Evolutionary conservation across 139 green algal species (phyloP).

Genomic region (Pycnococcus provasolii): DNA sequence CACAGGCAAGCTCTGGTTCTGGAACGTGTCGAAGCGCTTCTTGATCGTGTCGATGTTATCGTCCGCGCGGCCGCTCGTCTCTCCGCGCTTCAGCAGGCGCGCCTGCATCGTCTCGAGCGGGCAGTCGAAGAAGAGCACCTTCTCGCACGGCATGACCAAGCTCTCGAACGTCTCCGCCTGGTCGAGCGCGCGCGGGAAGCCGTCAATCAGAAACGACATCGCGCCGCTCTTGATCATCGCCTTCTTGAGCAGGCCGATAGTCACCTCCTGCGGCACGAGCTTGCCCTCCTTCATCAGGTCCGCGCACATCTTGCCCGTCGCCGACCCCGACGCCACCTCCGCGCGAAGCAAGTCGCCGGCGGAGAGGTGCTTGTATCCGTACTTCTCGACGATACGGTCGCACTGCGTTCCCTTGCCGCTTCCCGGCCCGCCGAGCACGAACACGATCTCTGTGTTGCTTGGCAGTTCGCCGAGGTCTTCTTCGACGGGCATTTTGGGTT

Average conservation of each 20-base stretch:
- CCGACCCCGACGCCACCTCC: constrained; percentile 54
- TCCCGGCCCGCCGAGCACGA: constrained; percentile 65
- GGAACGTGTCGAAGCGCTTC: constrained; percentile 44
- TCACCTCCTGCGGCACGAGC: constrained; percentile 62
- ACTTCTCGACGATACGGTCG: constrained; percentile 25
- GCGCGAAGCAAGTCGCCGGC: constrained; percentile 62
- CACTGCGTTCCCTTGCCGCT: constrained; percentile 27
- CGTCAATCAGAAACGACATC: constrained; percentile 38
- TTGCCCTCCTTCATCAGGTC: constrained; percentile 66
- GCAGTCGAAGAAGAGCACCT: constrained; percentile 32
- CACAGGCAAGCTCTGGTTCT: constrained; percentile 12
- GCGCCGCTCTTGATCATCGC: constrained; percentile 50
- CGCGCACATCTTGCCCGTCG: constrained; percentile 32
- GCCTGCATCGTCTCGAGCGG: constrained; percentile 38
- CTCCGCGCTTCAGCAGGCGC: constrained; percentile 42
- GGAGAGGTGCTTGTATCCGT: constrained; percentile 27
- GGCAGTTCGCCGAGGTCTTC: too few relatives aligned
- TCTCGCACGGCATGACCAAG: constrained; percentile 1
- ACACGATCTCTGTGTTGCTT: constrained; percentile 20
- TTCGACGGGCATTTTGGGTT: too few relatives aligned
- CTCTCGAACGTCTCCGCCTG: constrained; percentile 23
- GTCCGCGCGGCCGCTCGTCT: constrained; percentile 54
- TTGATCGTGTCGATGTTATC: constrained; percentile 59
- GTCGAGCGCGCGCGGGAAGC: constrained; percentile 33
- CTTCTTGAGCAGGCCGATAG: constrained; percentile 56